These are phyloP conservation scores for Rugonectria rugulosa DNA, from an alignment of 2,329 filamentous ascomycete species.

Conservation along the genomic window DNA sequence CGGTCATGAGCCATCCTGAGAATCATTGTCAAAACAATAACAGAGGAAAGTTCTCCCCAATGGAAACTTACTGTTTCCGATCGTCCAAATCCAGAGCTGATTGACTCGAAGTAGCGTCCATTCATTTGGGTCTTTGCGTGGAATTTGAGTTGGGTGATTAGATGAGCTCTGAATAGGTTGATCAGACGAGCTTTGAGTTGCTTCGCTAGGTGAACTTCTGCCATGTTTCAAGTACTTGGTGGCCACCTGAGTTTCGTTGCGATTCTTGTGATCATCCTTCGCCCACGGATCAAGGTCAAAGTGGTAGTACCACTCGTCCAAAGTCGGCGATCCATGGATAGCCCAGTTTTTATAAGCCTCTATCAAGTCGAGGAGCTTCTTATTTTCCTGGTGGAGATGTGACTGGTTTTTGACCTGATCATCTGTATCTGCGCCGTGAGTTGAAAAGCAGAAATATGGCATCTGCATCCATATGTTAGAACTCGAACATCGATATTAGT, in stretches of 20 bases:
- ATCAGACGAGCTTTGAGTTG: too few species aligned
- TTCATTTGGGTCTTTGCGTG: background rate
- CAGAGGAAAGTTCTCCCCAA: too few species aligned
- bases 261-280: background rate
- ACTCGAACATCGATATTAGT: too few species aligned
- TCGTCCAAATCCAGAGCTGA: conserved; percentile 31
- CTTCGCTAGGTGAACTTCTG: too few species aligned
- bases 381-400: too few species aligned
- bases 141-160: too few species aligned
- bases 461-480: background rate
- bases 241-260: conserved; percentile 23
- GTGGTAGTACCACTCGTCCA: conserved; percentile 30
- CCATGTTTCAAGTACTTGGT: conserved; percentile 5
- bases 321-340: conserved; percentile 22
- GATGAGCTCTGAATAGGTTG: too few species aligned
- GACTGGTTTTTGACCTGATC: too few species aligned
- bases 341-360: conserved; percentile 2
- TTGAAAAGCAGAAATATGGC: conserved; percentile 5
- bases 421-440: background rate
- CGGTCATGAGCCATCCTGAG: conserved; percentile 13
- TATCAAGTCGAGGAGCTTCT: too few species aligned
- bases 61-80: conserved; percentile 24
- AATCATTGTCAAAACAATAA: too few species aligned
- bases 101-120: conserved; percentile 23
- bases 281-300: conserved; percentile 8